phyloP scores from a whole-genome alignment of 805 yeast species.

The Candida ulmi region DNA sequence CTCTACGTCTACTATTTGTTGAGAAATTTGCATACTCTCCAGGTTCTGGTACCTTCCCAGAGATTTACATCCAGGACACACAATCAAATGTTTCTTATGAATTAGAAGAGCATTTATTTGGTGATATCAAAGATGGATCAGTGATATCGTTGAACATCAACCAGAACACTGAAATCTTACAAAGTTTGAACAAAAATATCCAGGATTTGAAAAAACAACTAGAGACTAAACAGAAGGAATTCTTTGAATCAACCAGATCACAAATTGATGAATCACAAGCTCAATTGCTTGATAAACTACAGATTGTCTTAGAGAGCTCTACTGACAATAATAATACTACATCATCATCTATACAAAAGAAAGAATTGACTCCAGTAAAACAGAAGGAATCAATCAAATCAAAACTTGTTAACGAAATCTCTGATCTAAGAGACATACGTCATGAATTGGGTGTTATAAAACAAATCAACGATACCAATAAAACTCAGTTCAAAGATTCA shows the following conservation, averaged over 20 bases:
- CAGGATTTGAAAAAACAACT: constrained; percentile 14
- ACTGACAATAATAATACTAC: neutral
- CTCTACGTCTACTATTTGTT: constrained; percentile 67
- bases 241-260: constrained; percentile 14
- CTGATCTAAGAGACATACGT: constrained; percentile 37
- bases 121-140: constrained; percentile 54
- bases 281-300: constrained; percentile 13
- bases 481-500: constrained; percentile 34
- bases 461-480: constrained; percentile 46
- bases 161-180: constrained; percentile 18
- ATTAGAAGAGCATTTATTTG: constrained; percentile 62
- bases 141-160: constrained; percentile 55
- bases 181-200: constrained; percentile 12
- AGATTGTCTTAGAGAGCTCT: constrained; percentile 8
- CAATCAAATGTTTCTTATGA: constrained; percentile 63
- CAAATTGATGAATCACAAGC: constrained; percentile 22
- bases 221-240: constrained; percentile 7
- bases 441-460: constrained; percentile 55
- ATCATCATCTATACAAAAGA: constrained; percentile 1
- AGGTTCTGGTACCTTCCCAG: constrained; percentile 66
- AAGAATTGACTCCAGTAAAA: neutral
- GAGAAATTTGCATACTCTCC: constrained; percentile 87
- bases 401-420: constrained; percentile 10
- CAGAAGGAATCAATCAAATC: neutral
- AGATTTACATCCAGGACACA: constrained; percentile 65